Conservation (phyloP, 2,329 filamentous ascomycete genomes). For the Drechmeria coniospora region DNA sequence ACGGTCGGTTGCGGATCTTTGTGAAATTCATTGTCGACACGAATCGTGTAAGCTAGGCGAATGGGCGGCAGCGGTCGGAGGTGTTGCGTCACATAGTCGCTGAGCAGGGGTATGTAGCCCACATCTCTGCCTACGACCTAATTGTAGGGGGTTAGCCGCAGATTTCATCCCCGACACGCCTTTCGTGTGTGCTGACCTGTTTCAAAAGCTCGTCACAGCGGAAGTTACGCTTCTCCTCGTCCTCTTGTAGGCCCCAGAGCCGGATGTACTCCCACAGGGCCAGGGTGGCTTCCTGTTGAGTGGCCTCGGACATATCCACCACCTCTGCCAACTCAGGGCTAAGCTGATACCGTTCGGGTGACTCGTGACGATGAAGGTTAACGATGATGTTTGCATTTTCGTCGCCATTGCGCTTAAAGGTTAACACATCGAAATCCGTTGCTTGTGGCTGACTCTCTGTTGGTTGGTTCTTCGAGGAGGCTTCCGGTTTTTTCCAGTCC, state of each 20-base stretch:
- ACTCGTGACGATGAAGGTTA: constrained; percentile 71
- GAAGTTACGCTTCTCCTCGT: constrained; percentile 87
- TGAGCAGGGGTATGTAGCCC: constrained; percentile 74
- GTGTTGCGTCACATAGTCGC: constrained; percentile 65
- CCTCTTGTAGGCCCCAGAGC: constrained; percentile 72
- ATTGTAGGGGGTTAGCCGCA: constrained; percentile 4
- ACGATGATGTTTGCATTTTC: constrained; percentile 86
- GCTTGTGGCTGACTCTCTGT: constrained; percentile 31
- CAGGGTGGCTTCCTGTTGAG: constrained; percentile 75
- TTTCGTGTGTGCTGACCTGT: constrained; percentile 39
- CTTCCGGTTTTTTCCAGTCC: constrained; percentile 75
- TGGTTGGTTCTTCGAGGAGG: constrained; percentile 32
- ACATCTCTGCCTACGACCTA: constrained; percentile 62
- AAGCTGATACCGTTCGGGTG: constrained; percentile 69
- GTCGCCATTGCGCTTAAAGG: constrained; percentile 83
- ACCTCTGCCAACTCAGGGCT: constrained; percentile 69
- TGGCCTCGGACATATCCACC: constrained; percentile 74
- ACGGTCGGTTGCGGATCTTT: constrained; percentile 62
- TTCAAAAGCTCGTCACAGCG: constrained; percentile 74
- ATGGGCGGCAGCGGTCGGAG: constrained; percentile 68
- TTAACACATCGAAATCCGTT: constrained; percentile 75
- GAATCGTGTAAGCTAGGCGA: constrained; percentile 80
- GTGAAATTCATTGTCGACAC: constrained; percentile 74
- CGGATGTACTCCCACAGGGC: constrained; percentile 93
- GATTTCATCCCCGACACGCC: no score